These are phyloP conservation scores for Boechera stricta DNA, from an alignment of 345 rosid species.

Conservation along the genomic window DNA sequence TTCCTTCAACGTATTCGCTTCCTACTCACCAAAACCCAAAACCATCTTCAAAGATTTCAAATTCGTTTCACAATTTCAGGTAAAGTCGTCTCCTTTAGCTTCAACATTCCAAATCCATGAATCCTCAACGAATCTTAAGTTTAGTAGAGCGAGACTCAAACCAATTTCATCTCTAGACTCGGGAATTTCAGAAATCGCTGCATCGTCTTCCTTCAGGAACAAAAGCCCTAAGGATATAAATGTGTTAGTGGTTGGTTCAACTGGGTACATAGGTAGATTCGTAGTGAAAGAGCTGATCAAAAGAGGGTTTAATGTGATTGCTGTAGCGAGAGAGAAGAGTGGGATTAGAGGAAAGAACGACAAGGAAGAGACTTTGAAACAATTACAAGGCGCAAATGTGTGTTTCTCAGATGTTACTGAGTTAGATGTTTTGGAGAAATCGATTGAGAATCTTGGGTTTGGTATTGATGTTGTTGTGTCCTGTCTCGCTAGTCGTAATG, in stretches of 20 bases:
- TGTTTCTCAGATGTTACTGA: conserved; percentile 87
- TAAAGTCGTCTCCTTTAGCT: conserved; percentile 51
- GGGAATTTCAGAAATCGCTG: conserved; percentile 37
- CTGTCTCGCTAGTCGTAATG: conserved; percentile 88
- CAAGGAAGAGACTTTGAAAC: conserved; percentile 66
- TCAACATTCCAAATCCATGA: conserved; percentile 30
- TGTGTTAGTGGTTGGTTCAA: conserved; percentile 82
- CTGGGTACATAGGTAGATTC: conserved; percentile 93
- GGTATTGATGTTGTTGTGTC: conserved; percentile 84
- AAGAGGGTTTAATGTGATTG: conserved; percentile 85
- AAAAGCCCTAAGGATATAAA: conserved; percentile 68
- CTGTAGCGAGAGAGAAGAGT: conserved; percentile 83
- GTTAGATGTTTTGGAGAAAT: conserved; percentile 57
- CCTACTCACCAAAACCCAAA: conserved; percentile 46
- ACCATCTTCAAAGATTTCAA: conserved; percentile 49
- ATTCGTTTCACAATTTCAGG: conserved; percentile 60
- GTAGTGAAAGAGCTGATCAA: conserved; percentile 75
- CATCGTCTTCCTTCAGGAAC: conserved; percentile 60
- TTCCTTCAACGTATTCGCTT: conserved; percentile 52
- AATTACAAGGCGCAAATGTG: conserved; percentile 69
- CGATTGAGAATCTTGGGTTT: conserved; percentile 53
- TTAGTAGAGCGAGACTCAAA: conserved; percentile 45
- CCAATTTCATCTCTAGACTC: conserved; percentile 54
- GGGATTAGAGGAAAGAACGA: conserved; percentile 72
- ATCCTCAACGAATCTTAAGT: conserved; percentile 36